phyloP scores from a whole-genome alignment of 257 asterid genomes.

The Eucommia ulmoides region DNA sequence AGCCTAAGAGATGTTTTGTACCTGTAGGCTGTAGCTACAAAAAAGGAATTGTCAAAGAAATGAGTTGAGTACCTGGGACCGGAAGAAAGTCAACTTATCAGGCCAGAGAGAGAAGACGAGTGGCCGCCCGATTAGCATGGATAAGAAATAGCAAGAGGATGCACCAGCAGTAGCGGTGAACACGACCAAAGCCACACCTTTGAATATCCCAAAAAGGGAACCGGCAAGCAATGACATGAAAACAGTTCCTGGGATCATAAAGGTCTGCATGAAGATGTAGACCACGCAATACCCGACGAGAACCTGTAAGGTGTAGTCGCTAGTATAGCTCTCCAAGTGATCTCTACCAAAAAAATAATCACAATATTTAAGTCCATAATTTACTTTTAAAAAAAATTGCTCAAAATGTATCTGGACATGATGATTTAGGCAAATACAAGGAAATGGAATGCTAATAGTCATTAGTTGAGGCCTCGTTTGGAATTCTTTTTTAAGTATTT shows the following conservation, averaged over 20 bases:
- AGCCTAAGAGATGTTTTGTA: too few species aligned
- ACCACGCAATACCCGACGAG: constrained; percentile 81
- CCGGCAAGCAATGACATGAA: constrained; percentile 97
- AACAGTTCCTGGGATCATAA: constrained; percentile 95
- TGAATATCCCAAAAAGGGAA: constrained; percentile 75
- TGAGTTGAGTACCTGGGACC: constrained; percentile 83
- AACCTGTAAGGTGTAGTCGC: constrained; percentile 86
- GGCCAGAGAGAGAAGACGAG: constrained; percentile 90
- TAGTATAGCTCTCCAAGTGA: constrained; percentile 84
- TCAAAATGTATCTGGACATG: background rate
- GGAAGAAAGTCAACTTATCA: constrained; percentile 77
- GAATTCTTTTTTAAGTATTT: too few species aligned
- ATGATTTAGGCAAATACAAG: background rate
- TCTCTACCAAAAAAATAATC: constrained; percentile 32
- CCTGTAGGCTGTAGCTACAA: too few species aligned
- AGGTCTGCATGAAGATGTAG: constrained; percentile 96
- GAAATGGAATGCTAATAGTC: background rate
- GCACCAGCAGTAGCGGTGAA: constrained; percentile 94
- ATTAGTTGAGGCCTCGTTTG: too few species aligned
- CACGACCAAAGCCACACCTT: constrained; percentile 85
- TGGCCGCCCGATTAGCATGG: constrained; percentile 87
- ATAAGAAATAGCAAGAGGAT: constrained; percentile 81
- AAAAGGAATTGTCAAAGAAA: too few species aligned
- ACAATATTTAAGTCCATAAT: constrained; percentile 4
- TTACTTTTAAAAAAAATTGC: background rate